Base-by-base conservation (phyloP, 2,329 filamentous ascomycete species). In the Penicillium sp. region DNA sequence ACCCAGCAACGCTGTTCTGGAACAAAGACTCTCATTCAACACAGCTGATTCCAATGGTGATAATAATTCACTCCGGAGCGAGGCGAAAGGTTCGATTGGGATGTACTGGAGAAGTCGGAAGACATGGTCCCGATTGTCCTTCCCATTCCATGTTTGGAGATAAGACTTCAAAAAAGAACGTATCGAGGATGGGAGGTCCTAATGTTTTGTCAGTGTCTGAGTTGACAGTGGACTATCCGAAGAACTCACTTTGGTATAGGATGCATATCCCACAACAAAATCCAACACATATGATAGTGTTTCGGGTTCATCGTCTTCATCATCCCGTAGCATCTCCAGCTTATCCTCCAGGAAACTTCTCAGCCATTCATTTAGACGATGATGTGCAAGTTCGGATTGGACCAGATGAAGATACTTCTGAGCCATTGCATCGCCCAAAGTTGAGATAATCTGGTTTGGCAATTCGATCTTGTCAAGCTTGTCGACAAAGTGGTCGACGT, bases 381-480 rank as follows among this genome's bases (percentile, higher is more conserved):
- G 64, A 34, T 64, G 64, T 82, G 78, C 70, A 69, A 68, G 74
- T 36, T 83, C 81, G 2, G 87, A 83, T 49, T 84, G 82, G 31
- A 90, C 75, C n/a, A 89, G 76, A 34, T 91, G 76, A 25, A 93
- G 79, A 53, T 79, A 83, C 68, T 93, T 94, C 70, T 93, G 90
- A 1, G 93, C 81, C 31, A 95, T 78, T 3, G 88, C 88, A 67
- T 95, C 89, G 2, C 83, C 84, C 15, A 95, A 77, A 4, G 90
- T 85, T 5, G 91, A 89, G 40, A 92, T 85, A 2, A 95, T 79
- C 72, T 96, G 91, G 61, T 89, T 92, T 0, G 91, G 91, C 40
- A 92, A 77, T 71, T 94, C 89, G 27, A 96, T 86, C 63, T 82
- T 89, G 64, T 95, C 90, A 9, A 96, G 74, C 55, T 84, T 88